Evolutionary conservation across 768 basidiomycete genomes (phyloP).

Genomic region (Lyophyllum shimeji): DNA sequence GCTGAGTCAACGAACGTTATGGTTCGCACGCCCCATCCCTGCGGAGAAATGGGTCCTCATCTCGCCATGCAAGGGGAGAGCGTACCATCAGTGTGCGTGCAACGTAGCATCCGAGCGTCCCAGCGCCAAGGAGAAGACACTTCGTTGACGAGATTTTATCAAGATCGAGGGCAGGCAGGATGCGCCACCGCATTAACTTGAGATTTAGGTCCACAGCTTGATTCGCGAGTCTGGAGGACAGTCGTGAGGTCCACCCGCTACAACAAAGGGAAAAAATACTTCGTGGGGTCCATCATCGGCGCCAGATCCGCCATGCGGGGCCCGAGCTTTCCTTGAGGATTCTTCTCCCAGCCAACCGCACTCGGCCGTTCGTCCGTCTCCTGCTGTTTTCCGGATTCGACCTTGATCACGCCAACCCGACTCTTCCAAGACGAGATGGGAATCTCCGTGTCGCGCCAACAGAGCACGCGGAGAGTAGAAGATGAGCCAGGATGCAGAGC

Average conservation of each 20-base stretch:
- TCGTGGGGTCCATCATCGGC: constrained; percentile 92
- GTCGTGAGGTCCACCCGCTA: background rate
- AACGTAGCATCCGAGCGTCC: constrained; percentile 96
- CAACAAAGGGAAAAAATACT: constrained; percentile 37
- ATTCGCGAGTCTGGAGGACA: constrained; percentile 69
- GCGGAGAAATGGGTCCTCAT: background rate
- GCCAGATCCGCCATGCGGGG: constrained; percentile 89
- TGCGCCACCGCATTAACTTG: constrained; percentile 97
- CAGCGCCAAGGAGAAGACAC: constrained; percentile 90
- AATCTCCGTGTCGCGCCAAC: constrained; percentile 70
- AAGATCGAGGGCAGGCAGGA: constrained; percentile 84
- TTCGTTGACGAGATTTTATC: constrained; percentile 80
- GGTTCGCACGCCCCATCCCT: constrained; percentile 96
- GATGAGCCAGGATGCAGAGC: constrained; percentile 53
- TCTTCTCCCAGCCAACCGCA: constrained; percentile 97
- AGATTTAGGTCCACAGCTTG: constrained; percentile 98
- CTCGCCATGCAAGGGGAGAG: background rate
- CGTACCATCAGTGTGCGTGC: constrained; percentile 86
- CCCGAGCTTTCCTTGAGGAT: constrained; percentile 80
- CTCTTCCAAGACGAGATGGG: constrained; percentile 58
- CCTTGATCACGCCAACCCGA: constrained; percentile 53
- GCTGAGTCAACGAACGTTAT: constrained; percentile 94
- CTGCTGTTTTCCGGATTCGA: constrained; percentile 20
- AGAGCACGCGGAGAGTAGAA: constrained; percentile 59
- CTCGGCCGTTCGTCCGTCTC: constrained; percentile 37